Conservation (phyloP, 805 yeast genomes). For the Pichia gijzeniarum region DNA sequence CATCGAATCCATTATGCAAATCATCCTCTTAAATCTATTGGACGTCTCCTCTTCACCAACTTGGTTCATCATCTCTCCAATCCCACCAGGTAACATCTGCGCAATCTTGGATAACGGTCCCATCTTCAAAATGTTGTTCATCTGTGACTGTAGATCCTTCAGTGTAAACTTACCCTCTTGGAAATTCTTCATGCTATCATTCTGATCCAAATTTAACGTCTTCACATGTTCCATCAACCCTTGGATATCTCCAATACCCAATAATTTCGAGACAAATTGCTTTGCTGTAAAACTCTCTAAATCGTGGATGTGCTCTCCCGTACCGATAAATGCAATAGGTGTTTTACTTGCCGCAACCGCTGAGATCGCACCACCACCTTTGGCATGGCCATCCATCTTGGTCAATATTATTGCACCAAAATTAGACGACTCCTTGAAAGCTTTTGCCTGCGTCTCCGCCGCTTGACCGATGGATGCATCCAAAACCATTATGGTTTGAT, state of each 20-base stretch:
- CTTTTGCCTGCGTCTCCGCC: slow-evolving; percentile 90
- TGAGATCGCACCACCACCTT: slow-evolving; percentile 98
- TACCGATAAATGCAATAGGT: slow-evolving; percentile 93
- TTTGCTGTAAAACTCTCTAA: slow-evolving; percentile 87
- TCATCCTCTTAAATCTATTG: slow-evolving; percentile 77
- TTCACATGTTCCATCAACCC: slow-evolving; percentile 92
- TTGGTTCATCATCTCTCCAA: slow-evolving; percentile 75
- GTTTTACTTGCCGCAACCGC: slow-evolving; percentile 97
- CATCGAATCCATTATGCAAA: slow-evolving; percentile 93
- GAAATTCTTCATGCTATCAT: slow-evolving; percentile 84
- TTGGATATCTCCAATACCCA: slow-evolving; percentile 94
- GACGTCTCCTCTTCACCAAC: slow-evolving; percentile 90
- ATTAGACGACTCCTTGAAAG: slow-evolving; percentile 87
- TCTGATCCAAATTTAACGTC: slow-evolving; percentile 79
- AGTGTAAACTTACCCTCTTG: slow-evolving; percentile 93
- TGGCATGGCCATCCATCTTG: slow-evolving; percentile 97
- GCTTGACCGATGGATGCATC: slow-evolving; percentile 99
- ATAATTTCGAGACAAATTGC: slow-evolving; percentile 80
- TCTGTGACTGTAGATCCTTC: slow-evolving; percentile 86
- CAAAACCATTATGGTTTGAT: slow-evolving; percentile 94
- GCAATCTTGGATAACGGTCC: slow-evolving; percentile 95
- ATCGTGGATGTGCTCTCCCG: slow-evolving; percentile 95
- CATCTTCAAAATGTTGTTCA: slow-evolving; percentile 93
- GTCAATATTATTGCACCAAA: slow-evolving; percentile 94
- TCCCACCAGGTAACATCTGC: slow-evolving; percentile 89